These are phyloP conservation scores for Arthrobotrys megalospora DNA, from an alignment of 2,329 filamentous ascomycete genomes.

Conservation along the genomic window DNA sequence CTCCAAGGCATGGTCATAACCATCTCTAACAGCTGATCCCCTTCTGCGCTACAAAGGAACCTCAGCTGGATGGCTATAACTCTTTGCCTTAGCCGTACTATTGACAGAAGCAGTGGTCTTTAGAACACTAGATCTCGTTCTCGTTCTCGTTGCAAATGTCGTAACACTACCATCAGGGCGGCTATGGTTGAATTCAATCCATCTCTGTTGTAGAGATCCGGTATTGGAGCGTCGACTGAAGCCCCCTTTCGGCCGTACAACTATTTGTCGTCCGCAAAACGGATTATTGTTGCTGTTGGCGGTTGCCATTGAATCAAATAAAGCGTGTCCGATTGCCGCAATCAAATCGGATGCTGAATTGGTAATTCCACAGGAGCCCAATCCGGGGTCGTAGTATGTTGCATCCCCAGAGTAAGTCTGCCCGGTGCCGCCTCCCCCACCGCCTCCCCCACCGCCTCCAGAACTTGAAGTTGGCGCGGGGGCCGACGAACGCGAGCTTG, in stretches of 20 bases:
- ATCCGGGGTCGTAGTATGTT: constrained; percentile 63
- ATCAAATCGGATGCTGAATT: constrained; percentile 63
- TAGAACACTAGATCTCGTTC: not conserved
- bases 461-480: constrained; percentile 42
- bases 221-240: constrained; percentile 44
- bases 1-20: constrained; percentile 17
- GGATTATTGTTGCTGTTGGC: constrained; percentile 64
- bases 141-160: constrained; percentile 38
- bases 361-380: constrained; percentile 64
- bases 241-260: constrained; percentile 57
- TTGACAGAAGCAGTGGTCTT: constrained; percentile 6
- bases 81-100: not conserved
- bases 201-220: not conserved
- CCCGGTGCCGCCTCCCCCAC: constrained; percentile 35
- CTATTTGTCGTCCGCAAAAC: constrained; percentile 63
- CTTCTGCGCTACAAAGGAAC: constrained; percentile 34
- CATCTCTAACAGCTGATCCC: not conserved
- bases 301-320: constrained; percentile 63
- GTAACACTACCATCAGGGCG: not conserved
- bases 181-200: constrained; percentile 5
- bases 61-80: not conserved
- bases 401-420: constrained; percentile 63
- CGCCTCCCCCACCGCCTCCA: constrained; percentile 16
- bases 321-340: constrained; percentile 62
- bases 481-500: constrained; percentile 24